A percentile compares a stretch with the other conserved stretches of the same genome.
These are phyloP conservation scores for Ogataea parapolymorpha DNA, from an alignment of 805 yeast species.

Conservation along the genomic window DNA sequence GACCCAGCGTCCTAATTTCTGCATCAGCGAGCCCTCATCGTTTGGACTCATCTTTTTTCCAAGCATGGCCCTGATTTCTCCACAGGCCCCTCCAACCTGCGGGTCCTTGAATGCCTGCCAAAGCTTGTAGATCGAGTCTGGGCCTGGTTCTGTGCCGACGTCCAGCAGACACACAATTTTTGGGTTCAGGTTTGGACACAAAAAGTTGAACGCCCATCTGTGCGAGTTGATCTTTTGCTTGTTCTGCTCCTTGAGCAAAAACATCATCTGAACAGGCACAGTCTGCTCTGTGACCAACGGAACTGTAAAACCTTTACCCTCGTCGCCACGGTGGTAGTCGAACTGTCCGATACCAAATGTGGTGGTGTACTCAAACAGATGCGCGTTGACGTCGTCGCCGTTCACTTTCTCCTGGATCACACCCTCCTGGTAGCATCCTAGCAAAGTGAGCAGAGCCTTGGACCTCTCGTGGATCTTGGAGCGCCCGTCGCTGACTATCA, in stretches of 20 bases:
- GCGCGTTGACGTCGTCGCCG: slow-evolving; percentile 76
- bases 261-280: slow-evolving; percentile 82
- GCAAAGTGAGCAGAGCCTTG: slow-evolving; percentile 71
- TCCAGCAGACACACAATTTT: slow-evolving; percentile 79
- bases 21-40: slow-evolving; percentile 27
- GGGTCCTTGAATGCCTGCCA: slow-evolving; percentile 84
- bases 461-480: slow-evolving; percentile 75
- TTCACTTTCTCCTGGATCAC: slow-evolving; percentile 88
- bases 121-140: slow-evolving; percentile 79
- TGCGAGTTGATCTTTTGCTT: slow-evolving; percentile 90
- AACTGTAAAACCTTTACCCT: slow-evolving; percentile 44
- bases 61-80: slow-evolving; percentile 80
- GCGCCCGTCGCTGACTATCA: slow-evolving; percentile 89
- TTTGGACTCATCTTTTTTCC: slow-evolving; percentile 31
- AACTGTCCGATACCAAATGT: slow-evolving; percentile 66
- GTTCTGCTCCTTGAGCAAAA: slow-evolving; percentile 86
- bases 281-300: slow-evolving; percentile 60
- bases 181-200: slow-evolving; percentile 79
- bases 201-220: slow-evolving; percentile 93
- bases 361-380: slow-evolving; percentile 89
- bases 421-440: slow-evolving; percentile 93
- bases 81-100: slow-evolving; percentile 95
- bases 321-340: slow-evolving; percentile 47
- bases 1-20: slow-evolving; percentile 32
- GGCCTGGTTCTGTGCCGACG: slow-evolving; percentile 91